Conservation (phyloP, 352 stramenopile genomes). For the Phytophthora megakarya region DNA sequence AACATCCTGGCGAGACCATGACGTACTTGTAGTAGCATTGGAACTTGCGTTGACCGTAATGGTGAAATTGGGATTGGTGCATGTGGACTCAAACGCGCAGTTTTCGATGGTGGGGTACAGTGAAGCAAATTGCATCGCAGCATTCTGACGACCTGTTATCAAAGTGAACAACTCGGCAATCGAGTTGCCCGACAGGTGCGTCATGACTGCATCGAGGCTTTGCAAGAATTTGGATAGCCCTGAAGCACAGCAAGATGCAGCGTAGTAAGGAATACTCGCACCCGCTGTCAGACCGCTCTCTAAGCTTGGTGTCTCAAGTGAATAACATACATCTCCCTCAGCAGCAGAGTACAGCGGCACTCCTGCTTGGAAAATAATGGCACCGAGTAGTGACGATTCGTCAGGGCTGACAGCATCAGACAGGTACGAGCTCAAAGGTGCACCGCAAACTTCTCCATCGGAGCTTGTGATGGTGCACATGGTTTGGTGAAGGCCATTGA, state of each 20-base stretch:
- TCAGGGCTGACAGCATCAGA: constrained; percentile 23
- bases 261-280: constrained; percentile 41
- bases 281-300: constrained; percentile 36
- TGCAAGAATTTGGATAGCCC: constrained; percentile 45
- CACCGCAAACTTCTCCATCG: constrained; percentile 45
- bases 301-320: constrained; percentile 42
- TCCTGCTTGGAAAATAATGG: constrained; percentile 43
- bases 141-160: constrained; percentile 40
- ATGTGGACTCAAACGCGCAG: constrained; percentile 47
- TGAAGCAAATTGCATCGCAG: constrained; percentile 37
- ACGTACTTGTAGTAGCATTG: constrained; percentile 1
- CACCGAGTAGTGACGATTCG: constrained; percentile 45
- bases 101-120: constrained; percentile 37
- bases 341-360: constrained; percentile 48
- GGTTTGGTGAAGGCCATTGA: constrained; percentile 57
- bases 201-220: constrained; percentile 43
- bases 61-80: constrained; percentile 42
- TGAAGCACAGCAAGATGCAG: constrained; percentile 46
- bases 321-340: constrained; percentile 39
- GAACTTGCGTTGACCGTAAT: constrained; percentile 23
- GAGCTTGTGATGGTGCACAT: constrained; percentile 49
- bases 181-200: constrained; percentile 50
- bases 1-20: constrained; percentile 13
- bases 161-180: constrained; percentile 55
- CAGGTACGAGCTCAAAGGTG: constrained; percentile 44